Evolutionary conservation across 768 basidiomycete genomes (phyloP), one percentile per base, ranked within the genome.

Genomic region (Russula lepida): DNA sequence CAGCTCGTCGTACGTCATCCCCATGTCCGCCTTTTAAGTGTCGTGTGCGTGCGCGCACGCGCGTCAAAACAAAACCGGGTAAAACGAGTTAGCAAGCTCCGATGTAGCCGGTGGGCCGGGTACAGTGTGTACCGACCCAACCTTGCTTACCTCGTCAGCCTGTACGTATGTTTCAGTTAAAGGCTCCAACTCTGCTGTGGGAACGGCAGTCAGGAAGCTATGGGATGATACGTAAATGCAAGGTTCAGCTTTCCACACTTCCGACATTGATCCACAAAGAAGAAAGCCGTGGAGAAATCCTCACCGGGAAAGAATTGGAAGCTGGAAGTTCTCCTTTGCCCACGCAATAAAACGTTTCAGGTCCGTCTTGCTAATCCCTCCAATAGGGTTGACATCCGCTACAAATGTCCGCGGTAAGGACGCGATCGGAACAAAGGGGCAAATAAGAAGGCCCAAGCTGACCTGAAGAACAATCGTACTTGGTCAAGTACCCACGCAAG

Each of bases 301-400:
- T 53, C 32, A 92, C 95, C 83, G 83, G 37, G 75, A 77, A 47
- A 99, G 78, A 59, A 98, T 81, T 0, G 95, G 95, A 39, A 99
- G 74, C 33, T 93, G 84, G 67, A 98, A 97, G 1, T 84, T 77
- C 56, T 75, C 77, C 62, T 82, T 76, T 1, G 92, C 94, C 66
- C 87, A 94, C 0, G 84, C 85, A 64, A 99, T 97, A 71, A 98
- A 98, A 66, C 85, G 87, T 78, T 97, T 99, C 60, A 98, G 75
- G 72, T 98, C 97, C 0, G 93, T 94, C 75, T 99, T 98, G 72
- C 92, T 95, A 71, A 99, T 98, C 0, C 89, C 92, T 2, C 97
- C 97, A 62, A 99, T 99, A 3, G 97, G 97, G 72, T 99, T 99
- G 69, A 99, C 85, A 71, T 99, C 97, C 62, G 97, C 97, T 86